Conservation (phyloP, 2,329 filamentous ascomycete genomes). For the Epichloe brachyelytri region DNA sequence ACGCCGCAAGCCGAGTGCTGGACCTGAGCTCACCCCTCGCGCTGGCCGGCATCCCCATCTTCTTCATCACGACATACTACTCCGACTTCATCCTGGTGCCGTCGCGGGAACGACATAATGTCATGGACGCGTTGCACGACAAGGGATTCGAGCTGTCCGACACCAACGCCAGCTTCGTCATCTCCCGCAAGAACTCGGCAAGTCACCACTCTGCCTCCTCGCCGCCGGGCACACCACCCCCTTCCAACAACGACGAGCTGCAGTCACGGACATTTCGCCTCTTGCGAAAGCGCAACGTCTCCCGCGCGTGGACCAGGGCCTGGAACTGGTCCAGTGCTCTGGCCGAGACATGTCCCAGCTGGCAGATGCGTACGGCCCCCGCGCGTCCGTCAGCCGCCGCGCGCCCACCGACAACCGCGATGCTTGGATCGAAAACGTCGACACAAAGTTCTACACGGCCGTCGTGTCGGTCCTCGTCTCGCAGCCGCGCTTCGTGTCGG, state of each 20-base stretch:
- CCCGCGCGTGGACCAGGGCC: conserved; percentile 55
- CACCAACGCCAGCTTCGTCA: conserved; percentile 54
- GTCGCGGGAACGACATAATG: conserved; percentile 55
- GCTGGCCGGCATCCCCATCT: conserved; percentile 86
- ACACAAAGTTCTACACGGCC: conserved; percentile 49
- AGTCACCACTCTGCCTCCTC: conserved; percentile 23
- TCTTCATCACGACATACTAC: conserved; percentile 98
- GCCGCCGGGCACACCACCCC: conserved; percentile 59
- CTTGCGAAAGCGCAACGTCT: conserved; percentile 65
- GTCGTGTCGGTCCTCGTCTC: conserved; percentile 47
- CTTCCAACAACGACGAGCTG: conserved; percentile 64
- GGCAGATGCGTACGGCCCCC: conserved; percentile 24
- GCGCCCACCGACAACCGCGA: conserved; percentile 20
- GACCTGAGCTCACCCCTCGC: conserved; percentile 85
- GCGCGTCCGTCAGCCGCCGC: conserved; percentile 23
- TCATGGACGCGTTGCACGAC: conserved; percentile 63
- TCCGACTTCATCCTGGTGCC: conserved; percentile 94
- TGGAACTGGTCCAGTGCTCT: conserved; percentile 73
- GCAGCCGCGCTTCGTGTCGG: conserved; percentile 58
- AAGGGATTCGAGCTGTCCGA: conserved; percentile 78
- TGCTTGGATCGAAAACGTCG: conserved; percentile 46
- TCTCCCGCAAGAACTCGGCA: conserved; percentile 22
- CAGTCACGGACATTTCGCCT: conserved; percentile 71
- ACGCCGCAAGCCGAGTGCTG: conserved; percentile 81
- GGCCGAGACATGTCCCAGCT: conserved; percentile 40